Conservation (phyloP, 225 moss, liverwort and hornwort species). For the Thuidium tamariscinum region DNA sequence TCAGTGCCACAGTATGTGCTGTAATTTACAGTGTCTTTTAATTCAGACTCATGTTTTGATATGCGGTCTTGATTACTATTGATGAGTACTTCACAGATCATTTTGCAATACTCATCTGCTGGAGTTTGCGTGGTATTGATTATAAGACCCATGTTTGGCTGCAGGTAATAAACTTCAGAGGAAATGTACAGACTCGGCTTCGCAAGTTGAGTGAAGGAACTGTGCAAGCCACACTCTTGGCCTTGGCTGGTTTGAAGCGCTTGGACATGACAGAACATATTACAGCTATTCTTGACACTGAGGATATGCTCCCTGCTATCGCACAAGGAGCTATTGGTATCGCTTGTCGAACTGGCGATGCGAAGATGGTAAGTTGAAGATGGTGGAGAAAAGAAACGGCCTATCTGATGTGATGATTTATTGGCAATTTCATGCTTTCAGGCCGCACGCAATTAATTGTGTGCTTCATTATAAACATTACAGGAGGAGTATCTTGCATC, state of each 20-base stretch:
- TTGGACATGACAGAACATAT: slow-evolving; percentile 87
- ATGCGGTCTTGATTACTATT: background rate
- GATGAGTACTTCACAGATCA: background rate
- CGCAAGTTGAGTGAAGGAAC: slow-evolving; percentile 78
- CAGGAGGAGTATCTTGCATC: slow-evolving; percentile 71
- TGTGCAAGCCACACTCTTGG: slow-evolving; percentile 82
- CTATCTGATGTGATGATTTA: background rate
- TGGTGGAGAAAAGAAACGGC: background rate
- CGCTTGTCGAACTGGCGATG: slow-evolving; percentile 74
- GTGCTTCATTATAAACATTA: background rate
- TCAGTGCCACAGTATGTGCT: background rate
- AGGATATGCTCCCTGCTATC: slow-evolving; percentile 94
- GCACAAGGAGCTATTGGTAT: slow-evolving; percentile 97
- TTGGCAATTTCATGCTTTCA: background rate
- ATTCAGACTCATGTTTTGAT: background rate
- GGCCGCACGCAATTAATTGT: background rate
- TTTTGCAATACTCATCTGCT: background rate
- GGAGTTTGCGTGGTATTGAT: background rate
- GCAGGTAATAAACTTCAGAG: slow-evolving; percentile 86
- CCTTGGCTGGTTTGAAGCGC: slow-evolving; percentile 82
- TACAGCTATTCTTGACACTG: slow-evolving; percentile 64
- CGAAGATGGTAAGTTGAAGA: slow-evolving; percentile 47
- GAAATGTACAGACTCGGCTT: slow-evolving; percentile 89
- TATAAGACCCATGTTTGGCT: background rate
- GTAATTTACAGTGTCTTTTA: background rate